Evolutionary conservation across 306 rosid species (phyloP).

Genomic region (Canavalia gladiata): DNA sequence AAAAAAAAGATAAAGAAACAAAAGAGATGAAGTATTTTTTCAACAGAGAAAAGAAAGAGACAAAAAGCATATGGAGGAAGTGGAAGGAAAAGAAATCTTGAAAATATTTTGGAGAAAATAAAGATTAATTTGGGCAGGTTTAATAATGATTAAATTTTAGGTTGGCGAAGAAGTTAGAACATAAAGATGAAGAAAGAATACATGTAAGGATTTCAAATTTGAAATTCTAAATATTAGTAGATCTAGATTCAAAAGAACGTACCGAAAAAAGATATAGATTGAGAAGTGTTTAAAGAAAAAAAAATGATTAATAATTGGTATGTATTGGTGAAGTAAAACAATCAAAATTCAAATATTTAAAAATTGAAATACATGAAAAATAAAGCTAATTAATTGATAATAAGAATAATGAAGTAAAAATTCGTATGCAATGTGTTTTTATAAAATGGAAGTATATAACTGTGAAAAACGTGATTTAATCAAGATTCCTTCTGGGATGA

Average conservation of each 20-base stretch:
- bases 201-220: background rate
- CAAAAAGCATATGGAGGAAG: background rate
- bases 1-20: too few relatives aligned
- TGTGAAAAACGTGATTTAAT: constrained; percentile 18
- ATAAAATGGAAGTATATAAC: background rate
- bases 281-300: background rate
- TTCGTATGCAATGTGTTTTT: background rate
- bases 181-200: background rate
- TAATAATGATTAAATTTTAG: background rate
- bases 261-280: background rate
- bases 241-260: background rate
- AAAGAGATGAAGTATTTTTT: too few relatives aligned
- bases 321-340: background rate
- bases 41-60: background rate
- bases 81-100: background rate
- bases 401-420: background rate
- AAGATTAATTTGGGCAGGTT: background rate
- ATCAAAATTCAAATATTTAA: background rate
- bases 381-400: background rate
- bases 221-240: background rate
- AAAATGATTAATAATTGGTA: background rate
- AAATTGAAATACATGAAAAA: background rate
- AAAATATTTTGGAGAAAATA: background rate
- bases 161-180: background rate
- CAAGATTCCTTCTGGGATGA: background rate